These are phyloP conservation scores for Komagataella pseudopastoris DNA, from an alignment of 805 yeast species.

Conservation along the genomic window DNA sequence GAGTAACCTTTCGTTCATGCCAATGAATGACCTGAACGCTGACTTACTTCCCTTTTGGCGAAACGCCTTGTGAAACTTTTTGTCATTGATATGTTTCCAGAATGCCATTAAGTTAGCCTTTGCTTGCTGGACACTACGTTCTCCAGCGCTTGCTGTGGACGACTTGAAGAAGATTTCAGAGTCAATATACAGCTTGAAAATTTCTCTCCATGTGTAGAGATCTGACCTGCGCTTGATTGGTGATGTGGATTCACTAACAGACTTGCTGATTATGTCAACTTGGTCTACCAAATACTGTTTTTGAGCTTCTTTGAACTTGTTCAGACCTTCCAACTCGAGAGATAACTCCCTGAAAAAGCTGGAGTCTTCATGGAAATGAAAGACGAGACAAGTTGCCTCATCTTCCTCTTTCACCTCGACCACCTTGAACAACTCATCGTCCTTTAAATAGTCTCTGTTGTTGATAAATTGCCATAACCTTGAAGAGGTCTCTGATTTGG, in stretches of 20 bases:
- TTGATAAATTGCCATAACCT: neutral
- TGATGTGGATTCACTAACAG: slow-evolving; percentile 22
- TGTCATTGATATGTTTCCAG: slow-evolving; percentile 22
- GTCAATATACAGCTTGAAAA: slow-evolving; percentile 53
- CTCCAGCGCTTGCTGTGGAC: slow-evolving; percentile 31
- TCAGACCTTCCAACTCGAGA: slow-evolving; percentile 36
- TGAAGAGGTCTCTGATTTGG: neutral
- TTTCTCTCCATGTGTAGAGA: slow-evolving; percentile 56
- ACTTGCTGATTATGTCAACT: slow-evolving; percentile 27
- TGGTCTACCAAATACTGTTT: slow-evolving; percentile 26
- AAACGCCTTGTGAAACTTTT: slow-evolving; percentile 25
- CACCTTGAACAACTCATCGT: neutral
- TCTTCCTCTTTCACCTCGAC: slow-evolving; percentile 1
- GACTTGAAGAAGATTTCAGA: slow-evolving; percentile 48
- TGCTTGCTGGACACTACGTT: slow-evolving; percentile 31
- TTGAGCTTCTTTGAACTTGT: slow-evolving; percentile 25
- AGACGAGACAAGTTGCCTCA: neutral
- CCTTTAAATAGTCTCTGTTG: slow-evolving; percentile 6
- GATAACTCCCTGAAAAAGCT: slow-evolving; percentile 46
- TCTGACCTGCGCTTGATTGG: slow-evolving; percentile 35
- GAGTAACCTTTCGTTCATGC: slow-evolving; percentile 39
- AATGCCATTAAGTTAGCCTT: slow-evolving; percentile 28
- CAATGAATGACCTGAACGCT: slow-evolving; percentile 36
- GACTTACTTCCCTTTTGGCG: slow-evolving; percentile 27
- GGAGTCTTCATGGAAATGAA: slow-evolving; percentile 36